Conservation (phyloP, 805 yeast genomes). For the Wickerhamiella kurtzmanii region DNA sequence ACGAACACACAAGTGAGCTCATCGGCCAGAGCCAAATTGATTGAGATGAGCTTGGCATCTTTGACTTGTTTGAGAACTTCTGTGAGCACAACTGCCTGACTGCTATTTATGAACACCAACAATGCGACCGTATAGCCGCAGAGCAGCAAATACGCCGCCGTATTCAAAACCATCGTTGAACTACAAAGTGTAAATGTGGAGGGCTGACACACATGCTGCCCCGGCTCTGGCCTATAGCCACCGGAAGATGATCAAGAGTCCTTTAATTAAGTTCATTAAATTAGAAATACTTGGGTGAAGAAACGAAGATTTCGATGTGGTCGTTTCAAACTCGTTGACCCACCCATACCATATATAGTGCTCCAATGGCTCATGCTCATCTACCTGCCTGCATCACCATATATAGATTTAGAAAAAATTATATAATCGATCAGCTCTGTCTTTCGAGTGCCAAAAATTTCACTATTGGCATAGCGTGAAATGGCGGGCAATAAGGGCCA, state of each 20-base stretch:
- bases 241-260: no score
- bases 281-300: no score
- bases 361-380: no score
- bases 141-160: constrained; percentile 23
- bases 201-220: no score
- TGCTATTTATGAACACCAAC: constrained; percentile 32
- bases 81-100: constrained; percentile 34
- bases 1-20: constrained; percentile 40
- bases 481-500: neutral
- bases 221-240: no score
- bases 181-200: no score
- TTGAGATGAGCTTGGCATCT: constrained; percentile 34
- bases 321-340: no score
- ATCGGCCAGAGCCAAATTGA: constrained; percentile 42
- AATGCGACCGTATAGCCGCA: constrained; percentile 32
- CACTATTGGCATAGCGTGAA: neutral
- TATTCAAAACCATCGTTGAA: constrained; percentile 1
- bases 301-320: no score
- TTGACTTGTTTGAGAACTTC: constrained; percentile 26
- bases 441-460: neutral
- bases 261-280: no score
- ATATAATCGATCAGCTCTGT: neutral
- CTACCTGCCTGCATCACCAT: no score
- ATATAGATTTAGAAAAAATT: no score
- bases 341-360: no score